A percentile compares a stretch with the other conserved stretches of the same genome.
Conservation (phyloP, 768 basidiomycete species). For the Leccinum imitatum region DNA sequence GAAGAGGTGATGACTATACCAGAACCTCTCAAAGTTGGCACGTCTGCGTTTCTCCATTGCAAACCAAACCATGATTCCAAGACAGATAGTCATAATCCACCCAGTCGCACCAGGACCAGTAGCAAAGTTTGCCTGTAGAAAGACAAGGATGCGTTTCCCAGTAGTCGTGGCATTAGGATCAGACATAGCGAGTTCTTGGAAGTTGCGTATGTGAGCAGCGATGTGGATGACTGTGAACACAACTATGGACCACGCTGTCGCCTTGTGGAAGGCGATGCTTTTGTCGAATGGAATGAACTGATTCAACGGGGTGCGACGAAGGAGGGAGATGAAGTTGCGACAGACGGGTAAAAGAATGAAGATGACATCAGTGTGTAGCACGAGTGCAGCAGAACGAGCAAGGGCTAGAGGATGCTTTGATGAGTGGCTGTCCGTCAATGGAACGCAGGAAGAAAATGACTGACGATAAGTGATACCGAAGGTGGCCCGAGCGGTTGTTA, state of each 20-base stretch:
- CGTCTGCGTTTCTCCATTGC: conserved; percentile 78
- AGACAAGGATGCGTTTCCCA: conserved; percentile 60
- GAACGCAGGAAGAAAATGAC: conserved; percentile 20
- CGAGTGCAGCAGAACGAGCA: conserved; percentile 84
- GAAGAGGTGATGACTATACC: conserved; percentile 88
- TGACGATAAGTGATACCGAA: conserved; percentile 82
- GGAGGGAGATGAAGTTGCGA: conserved; percentile 88
- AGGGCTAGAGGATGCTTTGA: conserved; percentile 50
- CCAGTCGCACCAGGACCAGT: conserved; percentile 84
- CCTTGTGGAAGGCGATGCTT: conserved; percentile 88
- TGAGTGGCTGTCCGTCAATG: background rate
- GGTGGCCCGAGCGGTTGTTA: conserved; percentile 55
- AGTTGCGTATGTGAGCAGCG: conserved; percentile 85
- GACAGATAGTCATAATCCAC: conserved; percentile 80
- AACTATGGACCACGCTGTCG: conserved; percentile 89
- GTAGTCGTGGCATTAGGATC: conserved; percentile 53
- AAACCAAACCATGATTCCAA: conserved; percentile 82
- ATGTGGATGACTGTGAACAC: conserved; percentile 74
- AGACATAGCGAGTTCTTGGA: conserved; percentile 59
- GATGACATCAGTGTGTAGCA: conserved; percentile 87
- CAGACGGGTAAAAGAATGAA: conserved; percentile 96
- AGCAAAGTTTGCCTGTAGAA: conserved; percentile 74
- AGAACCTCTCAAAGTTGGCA: conserved; percentile 84
- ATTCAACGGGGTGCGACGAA: conserved; percentile 84
- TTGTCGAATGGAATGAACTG: conserved; percentile 91